A percentile compares a stretch with the other conserved stretches of the same genome.
These are phyloP conservation scores for Colletotrichum sp. DNA, from an alignment of 2,329 filamentous ascomycete genomes.

Conservation along the genomic window DNA sequence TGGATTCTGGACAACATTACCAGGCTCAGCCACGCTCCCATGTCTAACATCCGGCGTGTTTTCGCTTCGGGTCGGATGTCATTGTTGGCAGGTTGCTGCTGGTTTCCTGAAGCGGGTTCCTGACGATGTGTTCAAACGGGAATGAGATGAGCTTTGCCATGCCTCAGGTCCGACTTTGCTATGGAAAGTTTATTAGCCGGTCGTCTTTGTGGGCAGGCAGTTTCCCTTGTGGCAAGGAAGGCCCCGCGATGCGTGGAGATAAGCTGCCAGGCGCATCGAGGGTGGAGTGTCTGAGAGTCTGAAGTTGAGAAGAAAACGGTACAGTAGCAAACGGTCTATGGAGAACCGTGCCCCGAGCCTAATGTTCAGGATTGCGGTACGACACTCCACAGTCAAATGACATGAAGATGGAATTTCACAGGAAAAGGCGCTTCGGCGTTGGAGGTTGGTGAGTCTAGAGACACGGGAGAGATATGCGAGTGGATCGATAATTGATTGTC, in stretches of 20 bases:
- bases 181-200: not conserved
- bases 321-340: not conserved
- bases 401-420: not conserved
- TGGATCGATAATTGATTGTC: not conserved
- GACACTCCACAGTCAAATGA: not conserved
- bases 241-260: not conserved
- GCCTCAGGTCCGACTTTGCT: not conserved
- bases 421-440: not conserved
- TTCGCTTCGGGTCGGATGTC: not conserved
- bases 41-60: not conserved
- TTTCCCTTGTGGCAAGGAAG: not conserved
- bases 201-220: not conserved
- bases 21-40: not conserved
- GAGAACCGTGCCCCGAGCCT: not conserved
- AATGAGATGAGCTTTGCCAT: slow-evolving; percentile 12
- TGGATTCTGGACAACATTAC: not conserved
- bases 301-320: not conserved
- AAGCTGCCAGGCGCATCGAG: not conserved
- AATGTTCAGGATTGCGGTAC: not conserved
- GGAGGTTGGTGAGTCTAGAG: not conserved
- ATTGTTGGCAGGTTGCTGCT: not conserved
- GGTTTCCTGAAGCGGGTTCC: not conserved
- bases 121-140: not conserved
- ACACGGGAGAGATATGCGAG: not conserved
- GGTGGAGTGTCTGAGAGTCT: not conserved